A percentile compares a stretch with the other conserved stretches of the same genome.
phyloP scores from a whole-genome alignment of 805 yeast genomes.

The Nakazawaea ernobii region DNA sequence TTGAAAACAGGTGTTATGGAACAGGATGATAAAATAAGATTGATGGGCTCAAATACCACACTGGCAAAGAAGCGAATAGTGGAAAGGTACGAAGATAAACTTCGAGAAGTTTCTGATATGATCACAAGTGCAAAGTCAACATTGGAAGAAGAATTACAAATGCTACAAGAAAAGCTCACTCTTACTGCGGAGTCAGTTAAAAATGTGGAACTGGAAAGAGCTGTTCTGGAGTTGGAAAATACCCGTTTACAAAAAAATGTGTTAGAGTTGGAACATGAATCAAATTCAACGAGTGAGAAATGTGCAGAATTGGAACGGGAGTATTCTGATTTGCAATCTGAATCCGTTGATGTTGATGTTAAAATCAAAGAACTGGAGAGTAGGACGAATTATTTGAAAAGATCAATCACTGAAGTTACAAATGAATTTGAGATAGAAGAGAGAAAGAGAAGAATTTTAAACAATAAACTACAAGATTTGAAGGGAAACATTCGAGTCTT shows the following conservation, averaged over 20 bases:
- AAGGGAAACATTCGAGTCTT: conserved; percentile 91
- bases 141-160: conserved; percentile 1
- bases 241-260: neutral
- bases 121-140: neutral
- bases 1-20: neutral
- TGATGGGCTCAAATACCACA: conserved; percentile 22
- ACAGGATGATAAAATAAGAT: conserved; percentile 10
- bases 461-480: conserved; percentile 73
- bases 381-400: neutral
- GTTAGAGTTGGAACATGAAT: neutral
- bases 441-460: conserved; percentile 53
- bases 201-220: neutral
- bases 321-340: neutral
- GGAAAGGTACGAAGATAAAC: conserved; percentile 12
- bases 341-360: neutral
- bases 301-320: no score
- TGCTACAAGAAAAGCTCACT: conserved; percentile 1
- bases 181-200: neutral
- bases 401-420: neutral
- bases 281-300: no score
- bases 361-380: neutral
- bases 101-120: conserved; percentile 2
- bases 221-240: neutral
- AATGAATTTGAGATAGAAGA: conserved; percentile 41
- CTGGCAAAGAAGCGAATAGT: conserved; percentile 18